Base-by-base conservation (phyloP, 2,329 filamentous ascomycete species). In the Xylaria multiplex region DNA sequence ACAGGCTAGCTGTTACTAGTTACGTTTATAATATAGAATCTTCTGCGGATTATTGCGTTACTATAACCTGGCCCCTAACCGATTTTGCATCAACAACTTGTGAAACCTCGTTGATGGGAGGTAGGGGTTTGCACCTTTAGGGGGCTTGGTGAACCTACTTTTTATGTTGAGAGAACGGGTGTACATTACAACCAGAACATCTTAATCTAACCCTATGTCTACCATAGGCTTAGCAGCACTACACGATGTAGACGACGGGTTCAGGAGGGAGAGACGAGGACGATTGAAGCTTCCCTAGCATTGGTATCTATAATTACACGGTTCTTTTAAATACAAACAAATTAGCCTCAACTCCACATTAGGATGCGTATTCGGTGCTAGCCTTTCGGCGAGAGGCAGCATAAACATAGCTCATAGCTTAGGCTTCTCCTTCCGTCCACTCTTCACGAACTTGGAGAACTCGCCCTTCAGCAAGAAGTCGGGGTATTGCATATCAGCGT, bases 401-500 rank as follows among this genome's bases (percentile, higher is more conserved):
- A 32, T 13, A n/a, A 9, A 24, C 24, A n/a, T 42, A 6, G 4
- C 22, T 68, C 57, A 84, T 59, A 85, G 73, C 78, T 84, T 85
- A 1, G 80, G 66, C 55, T 75, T 77, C 45, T 73, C 66, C 72
- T 79, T 80, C 65, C 76, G 76, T 6, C 78, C 79, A 50, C 68
- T 75, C 73, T 83, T 83, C 45, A 82, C 65, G 46, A 79, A 68
- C 67, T 77, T 77, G n/a, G 79, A 79, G 53, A 80, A 74, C 65
- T 79, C 75, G 46, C 80, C 81, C 6, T 72, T 75, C 13, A 82
- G 59, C 68, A 83, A 65, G 68, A 82, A 88, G 43, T 86, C 80
- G 0, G 86, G 86, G 67, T 89, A 89, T 70, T 77, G 73, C 81
- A 86, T 83, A 13, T 74, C 75, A 5, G 76, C 72, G 58, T 85